Base-by-base conservation (phyloP, 441 rosid species). In the Daphne laureola region DNA sequence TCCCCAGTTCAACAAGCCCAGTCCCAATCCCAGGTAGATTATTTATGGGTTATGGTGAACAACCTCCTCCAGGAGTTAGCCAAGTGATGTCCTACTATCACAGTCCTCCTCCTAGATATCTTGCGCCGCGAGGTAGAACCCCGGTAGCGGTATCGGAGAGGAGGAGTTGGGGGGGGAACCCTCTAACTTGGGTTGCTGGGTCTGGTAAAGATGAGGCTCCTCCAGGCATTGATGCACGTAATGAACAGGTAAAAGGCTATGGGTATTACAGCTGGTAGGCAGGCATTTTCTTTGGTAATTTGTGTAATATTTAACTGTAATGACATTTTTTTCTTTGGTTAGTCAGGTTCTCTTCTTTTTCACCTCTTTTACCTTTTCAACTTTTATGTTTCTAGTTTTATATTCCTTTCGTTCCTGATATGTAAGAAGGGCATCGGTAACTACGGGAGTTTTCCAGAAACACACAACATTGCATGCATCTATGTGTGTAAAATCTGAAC, bases 61-160 rank as follows among this genome's bases (percentile, higher is more conserved):
- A 71, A 40, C 77, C 74, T 2, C 87, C 81, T 47, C 88, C 81
- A 14, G 79, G 88, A 35, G 62, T 55, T 49, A 83, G 79, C 41
- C 71, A 72, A 0, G 59, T 78, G 7, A 51, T 64, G 15, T 72
- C 84, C 0, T 78, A 47, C 46, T 51, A 61, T 56, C 63, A 50
- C 43, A 63, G 63, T 58, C 43, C 42, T 21, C 25, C 25, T 21
- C 25, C 25, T 38, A 51, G 55, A 9, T 40, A 51, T 17, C 12
- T 14, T 54, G 16, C 27, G 18, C 49, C 51, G 3, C 51, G 53
- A 59, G 59, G 61, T 18, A 64, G 71, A 64, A 74, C 68, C 61
- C 67, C 76, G 17, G 35, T 60, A 52, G 51, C 78, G 5, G 51
- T 46, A 44, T 67, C 74, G 3, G 84, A 73, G 16, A 69, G 73